Percentiles rank a stretch among this genome's conserved stretches.
These are phyloP conservation scores for Arachnopeziza araneosa DNA, from an alignment of 2,329 filamentous ascomycete species.

Conservation along the genomic window DNA sequence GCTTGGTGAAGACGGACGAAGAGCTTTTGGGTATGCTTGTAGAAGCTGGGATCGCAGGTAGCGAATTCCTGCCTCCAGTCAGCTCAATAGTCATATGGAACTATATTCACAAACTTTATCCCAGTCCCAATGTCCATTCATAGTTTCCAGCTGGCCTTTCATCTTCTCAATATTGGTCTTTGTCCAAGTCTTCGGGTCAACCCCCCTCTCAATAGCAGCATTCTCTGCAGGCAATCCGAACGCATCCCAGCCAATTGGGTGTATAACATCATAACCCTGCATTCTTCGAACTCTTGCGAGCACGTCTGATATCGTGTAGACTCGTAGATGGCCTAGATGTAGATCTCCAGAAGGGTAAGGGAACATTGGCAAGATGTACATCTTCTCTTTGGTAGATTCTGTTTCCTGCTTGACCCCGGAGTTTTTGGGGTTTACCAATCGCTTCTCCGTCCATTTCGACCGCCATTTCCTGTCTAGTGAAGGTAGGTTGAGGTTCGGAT, in stretches of 20 bases:
- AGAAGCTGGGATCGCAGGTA: slow-evolving; percentile 80
- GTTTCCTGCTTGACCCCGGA: not conserved
- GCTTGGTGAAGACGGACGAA: slow-evolving; percentile 72
- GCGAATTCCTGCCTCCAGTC: slow-evolving; percentile 61
- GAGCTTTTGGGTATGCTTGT: slow-evolving; percentile 82
- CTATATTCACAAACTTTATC: slow-evolving; percentile 53
- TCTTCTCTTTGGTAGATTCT: slow-evolving; percentile 25
- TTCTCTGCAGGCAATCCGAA: slow-evolving; percentile 91
- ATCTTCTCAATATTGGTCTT: slow-evolving; percentile 73
- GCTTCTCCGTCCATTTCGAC: slow-evolving; percentile 12
- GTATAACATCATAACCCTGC: slow-evolving; percentile 67
- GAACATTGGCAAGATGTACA: slow-evolving; percentile 86
- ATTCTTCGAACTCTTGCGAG: slow-evolving; percentile 71
- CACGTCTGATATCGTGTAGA: slow-evolving; percentile 88
- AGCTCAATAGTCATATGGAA: slow-evolving; percentile 11
- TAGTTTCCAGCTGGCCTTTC: slow-evolving; percentile 72
- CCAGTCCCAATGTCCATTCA: slow-evolving; percentile 85
- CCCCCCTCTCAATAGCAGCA: slow-evolving; percentile 76
- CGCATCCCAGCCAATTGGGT: slow-evolving; percentile 94
- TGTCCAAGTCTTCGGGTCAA: slow-evolving; percentile 76
- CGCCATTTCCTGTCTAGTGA: slow-evolving; percentile 27
- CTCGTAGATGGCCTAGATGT: slow-evolving; percentile 80
- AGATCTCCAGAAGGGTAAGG: slow-evolving; percentile 85
- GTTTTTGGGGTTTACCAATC: not conserved
- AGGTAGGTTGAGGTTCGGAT: slow-evolving; percentile 17